phyloP scores from a whole-genome alignment of 345 rosid genomes.

The Noccaea bulbosa region DNA sequence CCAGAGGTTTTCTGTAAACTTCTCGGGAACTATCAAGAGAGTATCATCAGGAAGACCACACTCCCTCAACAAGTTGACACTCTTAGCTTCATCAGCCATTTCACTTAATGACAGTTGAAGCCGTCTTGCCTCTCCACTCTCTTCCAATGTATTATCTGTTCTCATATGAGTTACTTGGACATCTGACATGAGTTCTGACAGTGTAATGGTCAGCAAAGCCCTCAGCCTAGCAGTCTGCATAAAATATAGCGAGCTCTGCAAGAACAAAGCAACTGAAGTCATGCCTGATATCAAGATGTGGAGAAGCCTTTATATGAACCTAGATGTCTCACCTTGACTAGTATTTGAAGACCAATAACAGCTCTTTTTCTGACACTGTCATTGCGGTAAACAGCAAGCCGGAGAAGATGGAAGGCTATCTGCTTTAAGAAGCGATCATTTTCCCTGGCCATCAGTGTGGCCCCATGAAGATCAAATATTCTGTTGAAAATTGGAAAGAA shows the following conservation, averaged over 20 bases:
- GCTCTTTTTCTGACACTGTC: conserved; percentile 94
- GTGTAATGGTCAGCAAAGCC: conserved; percentile 93
- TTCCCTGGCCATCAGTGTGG: conserved; percentile 96
- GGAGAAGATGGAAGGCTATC: conserved; percentile 94
- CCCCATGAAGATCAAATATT: conserved; percentile 92
- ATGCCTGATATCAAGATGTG: conserved; percentile 20
- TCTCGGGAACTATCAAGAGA: conserved; percentile 59
- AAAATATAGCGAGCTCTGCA: conserved; percentile 93
- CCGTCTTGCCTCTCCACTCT: conserved; percentile 93
- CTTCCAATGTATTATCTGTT: conserved; percentile 89
- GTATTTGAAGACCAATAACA: conserved; percentile 91
- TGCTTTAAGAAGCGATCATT: conserved; percentile 98
- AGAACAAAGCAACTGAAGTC: conserved; percentile 38
- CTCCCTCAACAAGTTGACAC: conserved; percentile 64
- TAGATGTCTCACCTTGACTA: conserved; percentile 70
- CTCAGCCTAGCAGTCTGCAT: conserved; percentile 94
- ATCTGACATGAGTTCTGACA: conserved; percentile 97
- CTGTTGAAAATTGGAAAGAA: conserved; percentile 78
- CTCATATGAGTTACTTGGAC: conserved; percentile 97
- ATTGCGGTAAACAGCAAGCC: conserved; percentile 94
- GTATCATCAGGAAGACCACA: conserved; percentile 85
- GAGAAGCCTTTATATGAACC: conserved; percentile 35
- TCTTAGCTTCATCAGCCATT: conserved; percentile 86
- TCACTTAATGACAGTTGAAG: conserved; percentile 90
- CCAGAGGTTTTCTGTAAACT: conserved; percentile 72